Conservation (phyloP, 2,329 filamentous ascomycete species). For the Blumeriella jaapii region DNA sequence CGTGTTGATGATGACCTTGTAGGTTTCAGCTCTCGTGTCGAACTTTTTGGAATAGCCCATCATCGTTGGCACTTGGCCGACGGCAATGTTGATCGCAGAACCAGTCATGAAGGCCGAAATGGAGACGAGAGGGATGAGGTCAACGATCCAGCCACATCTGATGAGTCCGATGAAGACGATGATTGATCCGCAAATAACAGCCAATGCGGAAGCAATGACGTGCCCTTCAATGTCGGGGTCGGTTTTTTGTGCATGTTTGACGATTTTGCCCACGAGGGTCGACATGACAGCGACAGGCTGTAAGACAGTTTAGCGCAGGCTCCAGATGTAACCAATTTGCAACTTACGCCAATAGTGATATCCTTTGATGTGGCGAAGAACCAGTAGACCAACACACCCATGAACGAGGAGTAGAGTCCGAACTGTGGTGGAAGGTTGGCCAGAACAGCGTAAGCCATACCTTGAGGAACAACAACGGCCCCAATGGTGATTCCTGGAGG, state of each 20-base stretch:
- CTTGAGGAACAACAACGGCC: constrained; percentile 79
- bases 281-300: constrained; percentile 93
- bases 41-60: constrained; percentile 58
- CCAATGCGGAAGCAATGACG: constrained; percentile 65
- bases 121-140: constrained; percentile 81
- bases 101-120: constrained; percentile 97
- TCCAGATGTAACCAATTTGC: not conserved
- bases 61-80: constrained; percentile 71
- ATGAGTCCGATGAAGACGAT: constrained; percentile 69
- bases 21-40: constrained; percentile 66
- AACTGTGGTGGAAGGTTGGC: constrained; percentile 72
- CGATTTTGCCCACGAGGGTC: constrained; percentile 74
- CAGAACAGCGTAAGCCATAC: constrained; percentile 87
- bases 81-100: constrained; percentile 78
- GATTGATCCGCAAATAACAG: constrained; percentile 66
- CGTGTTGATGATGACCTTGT: constrained; percentile 72
- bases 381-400: constrained; percentile 93
- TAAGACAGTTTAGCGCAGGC: constrained; percentile 10
- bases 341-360: constrained; percentile 82
- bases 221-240: constrained; percentile 48
- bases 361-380: constrained; percentile 97
- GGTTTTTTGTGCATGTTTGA: constrained; percentile 47
- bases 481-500: constrained; percentile 54
- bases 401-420: constrained; percentile 90
- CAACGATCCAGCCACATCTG: constrained; percentile 79